Evolutionary conservation across 164 flowering plant genomes (phyloP), one percentile per base, ranked within the genome.

Genomic region (Euptelea pleiosperma): DNA sequence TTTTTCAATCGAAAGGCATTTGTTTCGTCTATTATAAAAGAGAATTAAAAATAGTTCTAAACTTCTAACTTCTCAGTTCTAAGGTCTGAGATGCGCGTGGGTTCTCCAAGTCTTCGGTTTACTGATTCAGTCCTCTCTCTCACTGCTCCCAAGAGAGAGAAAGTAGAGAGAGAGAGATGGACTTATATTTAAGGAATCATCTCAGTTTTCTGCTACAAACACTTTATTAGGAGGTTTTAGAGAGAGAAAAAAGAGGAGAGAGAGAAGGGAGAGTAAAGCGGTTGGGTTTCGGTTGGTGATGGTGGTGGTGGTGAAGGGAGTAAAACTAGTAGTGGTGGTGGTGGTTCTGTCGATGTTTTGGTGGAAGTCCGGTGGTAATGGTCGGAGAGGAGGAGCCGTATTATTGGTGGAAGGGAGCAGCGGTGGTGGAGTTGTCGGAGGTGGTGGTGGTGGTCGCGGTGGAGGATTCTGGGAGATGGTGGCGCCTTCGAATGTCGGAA

Each of bases 401-500:
- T 29, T 45, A 14, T 36, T 60, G 8, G 44, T 55, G 44, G 58
- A 41, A n/a, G 58, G 45, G 26, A 49, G 69, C 58, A 65, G 73
- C 40, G 57, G 72, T 63, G 62, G 59, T 29, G 57, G 68, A 37
- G 54, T 61, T 8, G 43, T 63, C 60, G 43, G 47, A 34, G 57
- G 63, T 8, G 69, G 75, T 55, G 73, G 62, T 53, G 61, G 48
- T 29, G 52, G 62, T 10, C 49, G 55, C 33, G 64, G 59, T 33
- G 51, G 41, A 34, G 68, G 76, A 22, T 65, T 72, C 26, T 64
- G 72, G 49, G 43, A 50, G 3, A 14, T 14, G 41, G 66, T 44
- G 26, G 39, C 69, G 6, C 57, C 69, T 42, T 64, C 65, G 9
- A 49, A 72, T 68, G 75, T 66, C 24, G 74, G 72, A 21, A 33